Conservation (phyloP, 306 rosid species). For the Macrotyloma uniflorum region DNA sequence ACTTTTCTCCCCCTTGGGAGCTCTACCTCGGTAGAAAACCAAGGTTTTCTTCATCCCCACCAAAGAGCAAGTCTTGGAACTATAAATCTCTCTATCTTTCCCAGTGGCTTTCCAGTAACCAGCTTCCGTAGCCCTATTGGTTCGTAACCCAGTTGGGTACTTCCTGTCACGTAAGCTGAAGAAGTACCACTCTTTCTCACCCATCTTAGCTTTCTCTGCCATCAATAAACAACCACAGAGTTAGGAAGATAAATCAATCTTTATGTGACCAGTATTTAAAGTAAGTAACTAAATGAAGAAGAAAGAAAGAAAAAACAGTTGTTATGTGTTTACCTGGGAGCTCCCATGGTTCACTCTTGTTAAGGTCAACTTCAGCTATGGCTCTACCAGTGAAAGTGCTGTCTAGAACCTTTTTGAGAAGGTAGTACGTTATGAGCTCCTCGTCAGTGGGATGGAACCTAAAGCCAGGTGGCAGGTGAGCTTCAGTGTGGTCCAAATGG, state of each 20-base stretch:
- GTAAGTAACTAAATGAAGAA: background rate
- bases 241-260: background rate
- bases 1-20: constrained; percentile 90
- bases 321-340: constrained; percentile 64
- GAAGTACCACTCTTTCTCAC: constrained; percentile 98
- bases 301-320: background rate
- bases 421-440: constrained; percentile 87
- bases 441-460: constrained; percentile 98
- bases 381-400: constrained; percentile 75
- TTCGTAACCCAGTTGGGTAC: constrained; percentile 88
- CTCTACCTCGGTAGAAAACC: constrained; percentile 90
- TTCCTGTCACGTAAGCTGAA: constrained; percentile 86
- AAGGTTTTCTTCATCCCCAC: constrained; percentile 98
- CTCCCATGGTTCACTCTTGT: constrained; percentile 99
- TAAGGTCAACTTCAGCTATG: constrained; percentile 94
- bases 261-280: background rate
- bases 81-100: constrained; percentile 86
- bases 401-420: constrained; percentile 86
- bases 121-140: constrained; percentile 92
- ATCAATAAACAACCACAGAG: background rate
- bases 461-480: constrained; percentile 87
- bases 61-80: constrained; percentile 69
- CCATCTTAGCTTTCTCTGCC: constrained; percentile 92
- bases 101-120: constrained; percentile 99
- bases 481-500: constrained; percentile 29